Conservation (phyloP, 768 basidiomycete genomes). For the Gyrodon lividus region DNA sequence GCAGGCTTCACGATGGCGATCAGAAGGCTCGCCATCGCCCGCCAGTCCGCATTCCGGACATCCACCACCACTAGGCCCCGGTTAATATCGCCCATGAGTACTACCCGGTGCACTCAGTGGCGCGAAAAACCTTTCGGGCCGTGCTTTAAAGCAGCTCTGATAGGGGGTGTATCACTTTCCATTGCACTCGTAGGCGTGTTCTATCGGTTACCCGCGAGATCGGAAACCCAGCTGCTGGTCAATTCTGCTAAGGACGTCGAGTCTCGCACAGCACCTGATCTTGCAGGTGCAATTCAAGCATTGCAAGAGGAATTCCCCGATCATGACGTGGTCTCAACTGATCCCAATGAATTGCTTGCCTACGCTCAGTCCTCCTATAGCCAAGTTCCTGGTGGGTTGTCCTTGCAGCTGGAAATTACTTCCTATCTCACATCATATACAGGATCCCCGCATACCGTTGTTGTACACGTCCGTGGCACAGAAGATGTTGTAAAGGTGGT, state of each 20-base stretch:
- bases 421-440: not conserved
- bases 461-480: constrained; percentile 59
- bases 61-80: not conserved
- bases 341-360: constrained; percentile 46
- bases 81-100: not conserved
- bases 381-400: constrained; percentile 49
- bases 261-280: constrained; percentile 18
- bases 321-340: constrained; percentile 44
- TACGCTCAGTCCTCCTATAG: constrained; percentile 66
- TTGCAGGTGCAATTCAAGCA: constrained; percentile 48
- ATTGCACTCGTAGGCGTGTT: constrained; percentile 1
- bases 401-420: constrained; percentile 29
- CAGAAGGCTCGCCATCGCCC: not conserved
- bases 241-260: not conserved
- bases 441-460: constrained; percentile 28
- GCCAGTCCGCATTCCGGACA: not conserved
- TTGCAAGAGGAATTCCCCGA: constrained; percentile 43
- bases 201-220: not conserved
- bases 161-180: constrained; percentile 9
- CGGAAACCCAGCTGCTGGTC: not conserved
- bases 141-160: constrained; percentile 1
- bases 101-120: not conserved
- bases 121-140: not conserved
- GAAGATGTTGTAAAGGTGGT: constrained; percentile 79
- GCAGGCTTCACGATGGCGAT: constrained; percentile 1